Percentiles rank a stretch among this genome's conserved stretches.
phyloP scores from a whole-genome alignment of 768 basidiomycete genomes.

The Chlorophyllum brunneum region DNA sequence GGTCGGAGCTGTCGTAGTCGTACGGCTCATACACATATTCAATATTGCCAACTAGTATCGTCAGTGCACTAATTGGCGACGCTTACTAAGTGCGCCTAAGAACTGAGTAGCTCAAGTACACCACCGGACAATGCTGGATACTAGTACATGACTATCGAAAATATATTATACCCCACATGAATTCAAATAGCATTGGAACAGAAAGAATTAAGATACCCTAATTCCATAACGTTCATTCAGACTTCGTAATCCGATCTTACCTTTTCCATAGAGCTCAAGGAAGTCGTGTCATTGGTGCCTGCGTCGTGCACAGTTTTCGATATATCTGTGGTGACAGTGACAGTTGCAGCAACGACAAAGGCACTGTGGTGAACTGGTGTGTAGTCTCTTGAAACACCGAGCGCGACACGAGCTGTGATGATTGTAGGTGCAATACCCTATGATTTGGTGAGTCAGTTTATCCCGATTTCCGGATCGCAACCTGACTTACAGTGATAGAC shows the following conservation, averaged over 20 bases:
- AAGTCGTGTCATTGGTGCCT: background rate
- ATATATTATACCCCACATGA: too few relatives aligned
- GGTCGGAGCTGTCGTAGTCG: too few relatives aligned
- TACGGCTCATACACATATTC: too few relatives aligned
- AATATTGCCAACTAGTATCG: too few relatives aligned
- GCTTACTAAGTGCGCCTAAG: too few relatives aligned
- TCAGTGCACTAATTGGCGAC: too few relatives aligned
- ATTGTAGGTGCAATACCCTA: constrained; percentile 10
- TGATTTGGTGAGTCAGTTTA: background rate
- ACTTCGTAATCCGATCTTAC: background rate
- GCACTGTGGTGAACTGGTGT: background rate
- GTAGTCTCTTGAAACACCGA: constrained; percentile 7
- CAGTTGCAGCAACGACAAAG: background rate
- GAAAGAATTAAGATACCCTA: too few relatives aligned
- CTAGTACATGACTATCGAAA: too few relatives aligned
- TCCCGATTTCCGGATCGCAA: background rate
- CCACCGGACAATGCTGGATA: too few relatives aligned
- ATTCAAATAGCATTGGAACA: too few relatives aligned
- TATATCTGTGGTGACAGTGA: background rate
- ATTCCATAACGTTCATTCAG: background rate
- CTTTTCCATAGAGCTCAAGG: background rate
- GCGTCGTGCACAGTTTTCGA: background rate
- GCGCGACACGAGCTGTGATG: background rate
- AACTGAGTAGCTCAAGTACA: too few relatives aligned
- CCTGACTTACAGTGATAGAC: background rate